phyloP scores from a whole-genome alignment of 2,329 filamentous ascomycete genomes.

The Taxawa tesnikishii region DNA sequence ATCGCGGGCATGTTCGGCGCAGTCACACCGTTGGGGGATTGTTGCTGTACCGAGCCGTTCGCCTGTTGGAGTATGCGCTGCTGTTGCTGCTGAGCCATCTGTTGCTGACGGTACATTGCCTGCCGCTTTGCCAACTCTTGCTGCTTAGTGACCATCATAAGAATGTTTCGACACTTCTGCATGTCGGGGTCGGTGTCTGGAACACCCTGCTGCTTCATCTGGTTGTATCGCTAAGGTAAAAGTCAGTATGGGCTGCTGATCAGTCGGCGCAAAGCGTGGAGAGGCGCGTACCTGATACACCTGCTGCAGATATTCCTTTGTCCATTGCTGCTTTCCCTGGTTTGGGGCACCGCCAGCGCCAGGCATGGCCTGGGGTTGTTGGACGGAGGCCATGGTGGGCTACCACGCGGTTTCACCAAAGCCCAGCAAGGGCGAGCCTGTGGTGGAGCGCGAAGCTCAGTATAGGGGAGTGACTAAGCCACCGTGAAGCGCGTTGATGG shows the following conservation, averaged over 20 bases:
- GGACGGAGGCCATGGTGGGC: constrained; percentile 5
- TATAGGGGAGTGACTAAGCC: not conserved
- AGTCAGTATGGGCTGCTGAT: not conserved
- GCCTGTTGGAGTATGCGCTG: constrained; percentile 38
- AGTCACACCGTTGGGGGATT: constrained; percentile 37
- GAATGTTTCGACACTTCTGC: constrained; percentile 66
- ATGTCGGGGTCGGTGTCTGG: constrained; percentile 76
- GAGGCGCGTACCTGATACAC: constrained; percentile 3
- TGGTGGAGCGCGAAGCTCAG: not conserved
- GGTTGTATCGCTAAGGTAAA: constrained; percentile 60
- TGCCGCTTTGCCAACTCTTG: constrained; percentile 24
- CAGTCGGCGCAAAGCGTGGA: constrained; percentile 1
- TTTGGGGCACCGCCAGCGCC: constrained; percentile 1
- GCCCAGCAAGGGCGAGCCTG: no score
- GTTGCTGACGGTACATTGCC: constrained; percentile 32
- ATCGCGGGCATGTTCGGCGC: constrained; percentile 20
- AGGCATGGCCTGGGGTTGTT: constrained; percentile 3
- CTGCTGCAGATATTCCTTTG: constrained; percentile 1
- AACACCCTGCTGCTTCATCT: constrained; percentile 78
- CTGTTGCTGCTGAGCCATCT: constrained; percentile 36
- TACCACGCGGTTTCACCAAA: not conserved
- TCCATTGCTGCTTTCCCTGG: not conserved
- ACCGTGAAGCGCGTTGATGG: not conserved
- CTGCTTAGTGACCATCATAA: constrained; percentile 42
- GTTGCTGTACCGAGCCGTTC: constrained; percentile 22